Base-by-base conservation (phyloP, 495 filamentous ascomycete genomes). In the Rusavskia elegans region DNA sequence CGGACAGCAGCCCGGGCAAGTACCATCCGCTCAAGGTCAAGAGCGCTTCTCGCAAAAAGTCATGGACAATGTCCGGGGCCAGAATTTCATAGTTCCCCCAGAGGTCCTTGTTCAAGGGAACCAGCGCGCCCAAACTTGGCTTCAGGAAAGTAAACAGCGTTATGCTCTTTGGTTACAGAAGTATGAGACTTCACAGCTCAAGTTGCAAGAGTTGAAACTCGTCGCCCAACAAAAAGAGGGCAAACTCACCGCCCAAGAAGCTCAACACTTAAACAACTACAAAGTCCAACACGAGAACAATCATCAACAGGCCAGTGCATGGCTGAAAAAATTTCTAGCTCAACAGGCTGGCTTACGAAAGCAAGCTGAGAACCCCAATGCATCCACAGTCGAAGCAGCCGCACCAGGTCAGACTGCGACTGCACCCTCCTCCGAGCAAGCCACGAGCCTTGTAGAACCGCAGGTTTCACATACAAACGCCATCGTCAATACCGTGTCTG, bases 101-200 rank as follows among this genome's bases (percentile, higher is more conserved):
- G 69, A 68, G 37, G 65, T 73, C 45, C 35, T 37, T 6, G 52
- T 29, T 6, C 51, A 50, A 20, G 71, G 65, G 46, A 61, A 60
- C 14, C 67, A 75, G 54, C 67, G 73, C 49, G 64, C 70, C n/a
- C 64, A 68, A 55, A 68, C 58, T 16, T 78, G 69, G 72, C 64
- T 76, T 30, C 62, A 64, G 10, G 75, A 79, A 57, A 71, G 71
- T n/a, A 73, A 68, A 49, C 59, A 69, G 21, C 67, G 71, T 53
- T 77, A 76, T 59, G 75, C 73, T 16, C 68, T 71, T 50, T 67
- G 70, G 6, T 62, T 78, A 20, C 72, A 77, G 58, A 77, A 71
- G 53, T 69, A 73, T 46, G 75, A 79, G 49, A 65, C 68, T 16
- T 68, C 69, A n/a, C 60, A 66, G 11, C 29, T 21, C 0, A 48